Evolutionary conservation across 2,329 filamentous ascomycete genomes (phyloP).

Genomic region (Lachnellula suecica): DNA sequence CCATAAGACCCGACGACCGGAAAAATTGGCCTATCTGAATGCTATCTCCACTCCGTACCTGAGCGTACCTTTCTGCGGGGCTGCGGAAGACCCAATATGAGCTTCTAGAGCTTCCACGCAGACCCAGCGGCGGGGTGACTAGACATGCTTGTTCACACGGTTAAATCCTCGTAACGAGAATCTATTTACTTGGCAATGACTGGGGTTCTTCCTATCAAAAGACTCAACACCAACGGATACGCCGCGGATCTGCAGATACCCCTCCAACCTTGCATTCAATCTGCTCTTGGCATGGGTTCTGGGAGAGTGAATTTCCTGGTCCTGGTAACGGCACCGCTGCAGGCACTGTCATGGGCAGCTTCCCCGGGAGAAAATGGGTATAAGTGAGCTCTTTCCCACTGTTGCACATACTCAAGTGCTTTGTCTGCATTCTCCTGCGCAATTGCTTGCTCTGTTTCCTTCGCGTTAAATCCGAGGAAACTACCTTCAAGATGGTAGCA

Average conservation of each 20-base stretch:
- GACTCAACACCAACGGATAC: neutral
- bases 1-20: neutral
- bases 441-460: constrained; percentile 4
- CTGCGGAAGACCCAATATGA: neutral
- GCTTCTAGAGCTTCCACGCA: neutral
- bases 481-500: constrained; percentile 5
- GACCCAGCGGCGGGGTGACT: neutral
- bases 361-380: too few relatives aligned
- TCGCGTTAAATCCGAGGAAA: neutral
- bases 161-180: neutral
- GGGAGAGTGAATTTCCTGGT: neutral
- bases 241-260: neutral
- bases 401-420: neutral
- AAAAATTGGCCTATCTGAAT: too few relatives aligned
- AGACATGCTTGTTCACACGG: neutral
- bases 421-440: neutral
- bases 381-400: constrained; percentile 9
- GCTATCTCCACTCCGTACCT: too few relatives aligned
- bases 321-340: neutral
- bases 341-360: neutral
- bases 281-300: neutral
- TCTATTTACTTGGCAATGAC: neutral
- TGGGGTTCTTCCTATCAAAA: neutral
- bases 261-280: neutral
- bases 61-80: neutral